A percentile compares a stretch with the other conserved stretches of the same genome.
phyloP scores from a whole-genome alignment of 257 asterid species.

The Primulina huaijiensis region DNA sequence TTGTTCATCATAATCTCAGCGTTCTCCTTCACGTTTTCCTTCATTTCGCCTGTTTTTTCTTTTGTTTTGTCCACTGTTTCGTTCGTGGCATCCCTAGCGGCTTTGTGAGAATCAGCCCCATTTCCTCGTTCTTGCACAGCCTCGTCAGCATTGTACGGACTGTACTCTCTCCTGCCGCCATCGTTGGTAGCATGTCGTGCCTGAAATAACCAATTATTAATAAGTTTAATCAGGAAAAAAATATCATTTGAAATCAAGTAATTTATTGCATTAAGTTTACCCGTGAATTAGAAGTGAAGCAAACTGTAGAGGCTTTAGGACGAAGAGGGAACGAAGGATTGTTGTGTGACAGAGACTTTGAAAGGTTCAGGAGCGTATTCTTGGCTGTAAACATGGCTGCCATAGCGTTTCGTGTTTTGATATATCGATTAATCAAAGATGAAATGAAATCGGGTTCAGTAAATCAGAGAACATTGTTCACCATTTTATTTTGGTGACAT shows the following conservation, averaged over 20 bases:
- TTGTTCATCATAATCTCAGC: constrained; percentile 32
- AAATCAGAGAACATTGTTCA: too few relatives aligned
- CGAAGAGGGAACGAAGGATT: constrained; percentile 32
- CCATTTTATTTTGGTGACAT: not conserved
- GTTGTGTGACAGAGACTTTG: constrained; percentile 40
- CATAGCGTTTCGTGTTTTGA: constrained; percentile 27
- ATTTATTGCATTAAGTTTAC: not conserved
- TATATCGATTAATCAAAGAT: too few relatives aligned
- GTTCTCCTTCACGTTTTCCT: constrained; percentile 31
- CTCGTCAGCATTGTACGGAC: constrained; percentile 33
- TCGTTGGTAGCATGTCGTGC: constrained; percentile 43
- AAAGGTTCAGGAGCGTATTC: constrained; percentile 35
- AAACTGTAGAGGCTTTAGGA: constrained; percentile 46
- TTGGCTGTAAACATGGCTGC: constrained; percentile 46
- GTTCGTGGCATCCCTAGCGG: not conserved
- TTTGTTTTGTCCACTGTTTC: constrained; percentile 33
- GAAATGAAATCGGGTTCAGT: too few relatives aligned
- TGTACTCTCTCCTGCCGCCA: constrained; percentile 33
- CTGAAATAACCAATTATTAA: constrained; percentile 19
- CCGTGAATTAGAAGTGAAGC: constrained; percentile 43
- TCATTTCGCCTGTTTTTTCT: constrained; percentile 38
- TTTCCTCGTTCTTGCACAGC: constrained; percentile 24
- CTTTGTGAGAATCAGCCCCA: not conserved
- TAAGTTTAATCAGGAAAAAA: too few relatives aligned
- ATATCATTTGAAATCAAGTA: constrained; percentile 27